Percentiles rank a stretch among this genome's conserved stretches.
phyloP scores from a whole-genome alignment of 345 rosid species.

The Rhodamnia argentea region DNA sequence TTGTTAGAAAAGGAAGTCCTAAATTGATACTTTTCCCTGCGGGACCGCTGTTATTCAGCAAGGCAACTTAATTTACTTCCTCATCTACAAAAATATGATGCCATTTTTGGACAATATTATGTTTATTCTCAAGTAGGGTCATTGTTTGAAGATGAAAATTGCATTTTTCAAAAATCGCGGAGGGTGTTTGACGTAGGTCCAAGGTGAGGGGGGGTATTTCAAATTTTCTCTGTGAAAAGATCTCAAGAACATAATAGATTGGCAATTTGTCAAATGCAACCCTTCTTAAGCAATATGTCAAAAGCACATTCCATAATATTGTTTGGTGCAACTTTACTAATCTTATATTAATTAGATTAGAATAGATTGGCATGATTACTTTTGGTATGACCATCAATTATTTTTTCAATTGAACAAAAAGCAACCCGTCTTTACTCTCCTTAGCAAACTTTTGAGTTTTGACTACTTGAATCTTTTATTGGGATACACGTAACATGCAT shows the following conservation, averaged over 20 bases:
- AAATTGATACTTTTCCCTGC: neutral
- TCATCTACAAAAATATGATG: neutral
- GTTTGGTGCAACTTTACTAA: neutral
- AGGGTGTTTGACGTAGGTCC: neutral
- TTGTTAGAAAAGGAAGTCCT: too few relatives aligned
- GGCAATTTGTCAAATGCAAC: neutral
- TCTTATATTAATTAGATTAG: neutral
- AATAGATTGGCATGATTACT: neutral
- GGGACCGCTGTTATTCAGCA: neutral
- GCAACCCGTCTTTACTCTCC: neutral
- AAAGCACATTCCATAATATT: neutral
- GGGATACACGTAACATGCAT: too few relatives aligned
- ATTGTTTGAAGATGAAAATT: neutral
- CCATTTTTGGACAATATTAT: neutral
- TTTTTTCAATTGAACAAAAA: neutral
- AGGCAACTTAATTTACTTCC: neutral
- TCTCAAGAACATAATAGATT: too few relatives aligned
- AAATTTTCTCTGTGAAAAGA: too few relatives aligned
- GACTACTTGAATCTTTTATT: neutral
- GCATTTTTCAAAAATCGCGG: neutral
- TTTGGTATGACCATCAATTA: neutral
- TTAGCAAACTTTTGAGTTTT: neutral
- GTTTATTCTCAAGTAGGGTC: neutral
- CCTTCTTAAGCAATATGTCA: neutral
- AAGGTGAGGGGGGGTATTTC: neutral